phyloP scores from a whole-genome alignment of 805 yeast genomes.

The Nakazawaea populi region DNA sequence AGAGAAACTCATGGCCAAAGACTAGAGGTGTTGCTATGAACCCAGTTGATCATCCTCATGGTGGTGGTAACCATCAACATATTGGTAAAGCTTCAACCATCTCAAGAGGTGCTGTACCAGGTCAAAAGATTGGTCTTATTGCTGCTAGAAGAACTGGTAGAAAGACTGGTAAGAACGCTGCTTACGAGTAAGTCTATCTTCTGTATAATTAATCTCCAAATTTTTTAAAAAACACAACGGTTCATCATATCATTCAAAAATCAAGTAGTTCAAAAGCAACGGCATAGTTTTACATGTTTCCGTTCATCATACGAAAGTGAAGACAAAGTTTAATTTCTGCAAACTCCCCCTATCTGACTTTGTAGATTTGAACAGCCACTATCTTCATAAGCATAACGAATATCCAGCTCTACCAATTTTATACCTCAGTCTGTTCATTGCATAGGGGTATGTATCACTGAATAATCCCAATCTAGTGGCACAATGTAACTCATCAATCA shows the following conservation, averaged over 20 bases:
- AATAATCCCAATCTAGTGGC: no score
- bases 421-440: no score
- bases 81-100: slow-evolving; percentile 99
- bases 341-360: no score
- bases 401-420: no score
- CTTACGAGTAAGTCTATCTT: slow-evolving; percentile 5
- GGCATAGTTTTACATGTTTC: no score
- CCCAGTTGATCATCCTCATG: slow-evolving; percentile 99
- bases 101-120: slow-evolving; percentile 98
- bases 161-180: slow-evolving; percentile 11
- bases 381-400: no score
- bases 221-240: not conserved
- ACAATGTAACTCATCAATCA: no score
- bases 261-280: not conserved
- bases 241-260: not conserved
- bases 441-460: no score
- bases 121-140: slow-evolving; percentile 99
- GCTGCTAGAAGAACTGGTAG: slow-evolving; percentile 99
- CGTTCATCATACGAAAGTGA: no score
- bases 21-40: slow-evolving; percentile 99
- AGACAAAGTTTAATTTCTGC: no score
- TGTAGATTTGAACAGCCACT: no score
- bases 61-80: slow-evolving; percentile 99
- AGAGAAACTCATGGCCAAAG: slow-evolving; percentile 99
- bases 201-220: not conserved